phyloP scores from a whole-genome alignment of 148 eudicot species.

The Camellia granthamiana region DNA sequence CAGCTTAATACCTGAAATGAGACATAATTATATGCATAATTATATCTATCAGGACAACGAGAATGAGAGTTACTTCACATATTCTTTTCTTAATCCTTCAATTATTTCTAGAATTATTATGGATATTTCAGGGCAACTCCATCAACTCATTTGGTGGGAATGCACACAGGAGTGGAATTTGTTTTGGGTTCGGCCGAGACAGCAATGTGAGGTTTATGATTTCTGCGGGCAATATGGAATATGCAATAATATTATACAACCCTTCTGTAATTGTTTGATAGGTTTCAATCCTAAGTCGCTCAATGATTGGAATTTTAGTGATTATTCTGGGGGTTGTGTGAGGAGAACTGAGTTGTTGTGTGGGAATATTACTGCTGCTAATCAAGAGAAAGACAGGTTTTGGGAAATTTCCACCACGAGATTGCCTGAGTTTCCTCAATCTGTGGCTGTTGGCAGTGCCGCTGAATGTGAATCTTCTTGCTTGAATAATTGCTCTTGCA shows the following conservation, averaged over 20 bases:
- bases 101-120: slow-evolving; percentile 31
- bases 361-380: too few species aligned
- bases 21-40: slow-evolving; percentile 25
- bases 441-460: neutral
- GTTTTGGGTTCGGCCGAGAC: slow-evolving; percentile 27
- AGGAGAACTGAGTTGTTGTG: too few species aligned
- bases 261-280: neutral
- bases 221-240: too few species aligned
- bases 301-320: slow-evolving; percentile 27
- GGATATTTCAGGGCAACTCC: slow-evolving; percentile 38
- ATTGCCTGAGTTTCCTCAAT: slow-evolving; percentile 10
- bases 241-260: too few species aligned
- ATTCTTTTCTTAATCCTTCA: slow-evolving; percentile 16
- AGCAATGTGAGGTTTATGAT: slow-evolving; percentile 25
- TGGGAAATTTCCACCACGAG: slow-evolving; percentile 5
- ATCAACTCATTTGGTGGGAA: slow-evolving; percentile 33
- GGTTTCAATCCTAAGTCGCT: slow-evolving; percentile 26
- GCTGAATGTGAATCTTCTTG: too few species aligned
- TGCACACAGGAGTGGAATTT: slow-evolving; percentile 9
- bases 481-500: too few species aligned
- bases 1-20: too few species aligned
- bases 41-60: slow-evolving; percentile 36
- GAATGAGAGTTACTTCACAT: slow-evolving; percentile 42
- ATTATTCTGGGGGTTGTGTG: slow-evolving; percentile 1
- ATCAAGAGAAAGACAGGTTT: slow-evolving; percentile 14